Percentiles rank a stretch among this genome's conserved stretches.
phyloP scores from a whole-genome alignment of 768 basidiomycete species.

The Tephrocybe sp. region DNA sequence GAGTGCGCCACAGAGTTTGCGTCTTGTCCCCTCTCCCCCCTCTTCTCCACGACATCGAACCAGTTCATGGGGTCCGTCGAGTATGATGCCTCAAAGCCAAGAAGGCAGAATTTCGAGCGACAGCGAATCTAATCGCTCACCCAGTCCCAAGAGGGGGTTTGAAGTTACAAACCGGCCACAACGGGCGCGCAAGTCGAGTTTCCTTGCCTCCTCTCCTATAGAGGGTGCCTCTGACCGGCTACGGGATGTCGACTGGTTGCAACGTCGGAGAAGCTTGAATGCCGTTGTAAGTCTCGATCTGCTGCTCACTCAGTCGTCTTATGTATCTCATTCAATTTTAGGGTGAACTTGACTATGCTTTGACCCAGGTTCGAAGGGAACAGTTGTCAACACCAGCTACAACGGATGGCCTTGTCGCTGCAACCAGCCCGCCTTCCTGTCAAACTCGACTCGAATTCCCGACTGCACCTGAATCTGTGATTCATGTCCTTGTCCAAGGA shows the following conservation, averaged over 20 bases:
- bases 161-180: slow-evolving; percentile 53
- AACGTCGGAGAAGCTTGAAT: slow-evolving; percentile 69
- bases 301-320: not conserved
- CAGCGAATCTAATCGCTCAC: slow-evolving; percentile 44
- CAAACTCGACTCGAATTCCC: slow-evolving; percentile 28
- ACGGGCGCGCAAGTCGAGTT: slow-evolving; percentile 32
- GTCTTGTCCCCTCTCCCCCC: slow-evolving; percentile 37
- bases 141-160: slow-evolving; percentile 40
- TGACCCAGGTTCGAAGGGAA: slow-evolving; percentile 56
- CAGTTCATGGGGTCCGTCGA: slow-evolving; percentile 50
- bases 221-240: slow-evolving; percentile 30
- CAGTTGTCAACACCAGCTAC: slow-evolving; percentile 53
- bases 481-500: slow-evolving; percentile 56
- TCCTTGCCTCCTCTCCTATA: slow-evolving; percentile 22
- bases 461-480: slow-evolving; percentile 31
- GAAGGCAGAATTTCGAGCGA: slow-evolving; percentile 47
- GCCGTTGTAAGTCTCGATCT: slow-evolving; percentile 31
- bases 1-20: slow-evolving; percentile 36
- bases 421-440: not conserved
- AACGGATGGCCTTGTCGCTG: slow-evolving; percentile 35
- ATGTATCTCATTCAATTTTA: slow-evolving; percentile 27
- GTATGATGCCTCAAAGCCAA: slow-evolving; percentile 37
- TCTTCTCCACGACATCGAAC: slow-evolving; percentile 44
- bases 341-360: slow-evolving; percentile 74
- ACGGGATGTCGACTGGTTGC: slow-evolving; percentile 78